Base-by-base conservation (phyloP, 2,329 filamentous ascomycete genomes). In the Dothiorella sarmentorum region DNA sequence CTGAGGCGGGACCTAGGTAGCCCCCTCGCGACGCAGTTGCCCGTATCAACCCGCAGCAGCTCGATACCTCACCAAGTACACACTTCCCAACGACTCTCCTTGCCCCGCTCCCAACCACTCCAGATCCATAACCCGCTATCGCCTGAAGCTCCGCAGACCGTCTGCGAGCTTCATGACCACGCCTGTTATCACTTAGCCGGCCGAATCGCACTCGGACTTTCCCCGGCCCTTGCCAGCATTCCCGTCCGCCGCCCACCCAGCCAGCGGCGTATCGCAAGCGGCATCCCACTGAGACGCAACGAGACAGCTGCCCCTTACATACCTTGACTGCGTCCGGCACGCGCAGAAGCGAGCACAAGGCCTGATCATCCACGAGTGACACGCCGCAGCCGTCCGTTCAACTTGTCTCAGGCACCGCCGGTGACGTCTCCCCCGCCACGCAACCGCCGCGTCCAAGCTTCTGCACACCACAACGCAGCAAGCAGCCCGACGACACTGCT, bases 361-460 rank as follows among this genome's bases (percentile, higher is more conserved):
- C 37, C 43, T 31, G 31, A 31, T 58, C 43, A 49, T 42, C 22
- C 42, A 20, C 55, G 42, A 57, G 29, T 26, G n/a, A 27, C 55
- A 35, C 44, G 42, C 20, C 38, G 40, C 53, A 33, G 27, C 24
- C 53, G 29, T 49, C 43, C 42, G 20, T 44, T n/a, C n/a, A n/a
- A n/a, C n/a, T n/a, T 37, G 43, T 49, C 55, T 49, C 31, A 53
- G 49, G 33, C 49, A 49, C 33, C 43, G 33, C 55, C 18, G 35
- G 55, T 58, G 55, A 58, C 55, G 55, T 49, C 43, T 49, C 44
- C 40, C 26, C 55, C 55, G 55, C 55, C 55, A 49, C 55, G 55
- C 35, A 45, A 38, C 42, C 43, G 27, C 55, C 43, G 55, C 55
- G 43, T 58, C 55, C 55, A 42, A 49, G 42, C 42, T 47, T 24